Conservation (phyloP, 2,329 filamentous ascomycete genomes). For the Arthrobotrys entomopaga region DNA sequence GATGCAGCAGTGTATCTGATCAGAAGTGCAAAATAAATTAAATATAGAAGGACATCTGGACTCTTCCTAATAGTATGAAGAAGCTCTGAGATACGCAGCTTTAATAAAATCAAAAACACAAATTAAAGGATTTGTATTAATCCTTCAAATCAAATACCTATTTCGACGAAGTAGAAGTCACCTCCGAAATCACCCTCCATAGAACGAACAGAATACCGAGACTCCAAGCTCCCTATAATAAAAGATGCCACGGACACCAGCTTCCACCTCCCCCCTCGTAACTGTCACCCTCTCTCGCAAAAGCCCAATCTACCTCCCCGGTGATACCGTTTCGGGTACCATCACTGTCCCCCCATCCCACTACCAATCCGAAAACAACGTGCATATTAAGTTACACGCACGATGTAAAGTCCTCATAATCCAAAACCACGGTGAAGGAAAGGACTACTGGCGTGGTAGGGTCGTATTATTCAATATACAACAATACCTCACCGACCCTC, state of each 20-base stretch:
- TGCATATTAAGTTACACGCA: conserved; percentile 38
- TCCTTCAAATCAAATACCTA: too few species aligned
- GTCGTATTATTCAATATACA: conserved; percentile 29
- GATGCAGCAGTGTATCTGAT: too few species aligned
- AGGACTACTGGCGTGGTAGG: conserved; percentile 46
- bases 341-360: conserved; percentile 5
- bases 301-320: conserved; percentile 35
- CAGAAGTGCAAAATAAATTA: too few species aligned
- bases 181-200: background rate
- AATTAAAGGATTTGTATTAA: too few species aligned
- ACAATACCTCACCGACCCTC: conserved; percentile 30
- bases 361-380: conserved; percentile 2
- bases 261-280: conserved; percentile 25
- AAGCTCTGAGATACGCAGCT: too few species aligned
- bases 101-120: too few species aligned
- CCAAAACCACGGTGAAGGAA: conserved; percentile 32
- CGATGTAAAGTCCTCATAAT: conserved; percentile 45
- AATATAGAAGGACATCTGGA: too few species aligned
- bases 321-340: conserved; percentile 23
- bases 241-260: conserved; percentile 40
- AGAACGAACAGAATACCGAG: background rate
- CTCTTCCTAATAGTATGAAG: too few species aligned
- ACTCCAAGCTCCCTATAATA: too few species aligned
- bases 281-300: conserved; percentile 24
- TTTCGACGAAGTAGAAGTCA: too few species aligned